Evolutionary conservation across 768 basidiomycete species (phyloP).

Genomic region (Suillus subaureus): DNA sequence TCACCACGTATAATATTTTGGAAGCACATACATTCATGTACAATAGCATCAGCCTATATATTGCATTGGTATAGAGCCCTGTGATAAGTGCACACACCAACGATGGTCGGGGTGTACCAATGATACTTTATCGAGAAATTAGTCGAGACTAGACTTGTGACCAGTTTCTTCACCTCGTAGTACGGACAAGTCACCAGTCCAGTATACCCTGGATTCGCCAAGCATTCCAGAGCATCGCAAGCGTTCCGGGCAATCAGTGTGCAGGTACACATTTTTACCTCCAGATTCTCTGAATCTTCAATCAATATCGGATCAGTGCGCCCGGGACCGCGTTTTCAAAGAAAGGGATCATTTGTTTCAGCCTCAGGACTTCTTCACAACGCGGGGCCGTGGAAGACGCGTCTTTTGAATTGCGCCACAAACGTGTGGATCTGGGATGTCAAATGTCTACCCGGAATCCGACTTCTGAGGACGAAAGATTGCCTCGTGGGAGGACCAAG

Average conservation of each 20-base stretch:
- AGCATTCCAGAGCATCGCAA: not conserved
- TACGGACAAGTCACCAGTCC: too few species aligned
- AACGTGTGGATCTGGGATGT: not conserved
- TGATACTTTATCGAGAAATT: too few species aligned
- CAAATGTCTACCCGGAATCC: not conserved
- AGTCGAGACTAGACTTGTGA: too few species aligned
- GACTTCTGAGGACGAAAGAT: not conserved
- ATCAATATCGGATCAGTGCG: not conserved
- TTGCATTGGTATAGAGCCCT: not conserved
- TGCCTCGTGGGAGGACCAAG: too few species aligned
- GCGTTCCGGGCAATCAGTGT: not conserved
- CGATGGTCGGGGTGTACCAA: not conserved
- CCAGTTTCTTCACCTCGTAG: not conserved
- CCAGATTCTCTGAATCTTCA: not conserved
- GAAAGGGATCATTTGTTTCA: not conserved
- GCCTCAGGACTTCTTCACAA: not conserved
- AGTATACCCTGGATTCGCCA: too few species aligned
- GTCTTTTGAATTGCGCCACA: not conserved
- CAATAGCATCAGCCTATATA: slow-evolving; percentile 7
- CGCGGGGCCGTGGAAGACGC: not conserved
- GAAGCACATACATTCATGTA: slow-evolving; percentile 8
- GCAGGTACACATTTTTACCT: too few species aligned
- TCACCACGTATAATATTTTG: slow-evolving; percentile 7
- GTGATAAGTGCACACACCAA: not conserved
- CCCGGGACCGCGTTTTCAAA: not conserved